Evolutionary conservation across 768 basidiomycete species (phyloP).

Genomic region (Udeniomyces megalosporus): DNA sequence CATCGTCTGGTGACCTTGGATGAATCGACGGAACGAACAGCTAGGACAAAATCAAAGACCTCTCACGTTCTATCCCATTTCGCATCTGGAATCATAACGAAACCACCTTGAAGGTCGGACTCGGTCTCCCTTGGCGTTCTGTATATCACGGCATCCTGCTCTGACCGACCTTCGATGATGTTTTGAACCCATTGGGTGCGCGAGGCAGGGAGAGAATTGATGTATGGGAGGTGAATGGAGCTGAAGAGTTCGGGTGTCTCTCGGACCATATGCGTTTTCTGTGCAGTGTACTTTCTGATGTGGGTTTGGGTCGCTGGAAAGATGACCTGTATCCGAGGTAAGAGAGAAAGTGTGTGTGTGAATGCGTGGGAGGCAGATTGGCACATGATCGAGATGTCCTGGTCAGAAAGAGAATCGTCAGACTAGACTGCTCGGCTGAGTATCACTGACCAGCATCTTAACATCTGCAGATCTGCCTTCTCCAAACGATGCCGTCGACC

Average conservation of each 20-base stretch:
- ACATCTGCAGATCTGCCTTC: constrained; percentile 41
- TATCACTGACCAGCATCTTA: constrained; percentile 42
- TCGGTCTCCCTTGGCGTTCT: background rate
- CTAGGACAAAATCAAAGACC: background rate
- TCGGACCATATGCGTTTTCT: constrained; percentile 56
- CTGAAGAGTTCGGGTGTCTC: constrained; percentile 60
- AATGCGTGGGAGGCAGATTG: too few species aligned
- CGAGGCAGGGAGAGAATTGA: constrained; percentile 50
- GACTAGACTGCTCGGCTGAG: too few species aligned
- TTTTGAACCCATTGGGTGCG: constrained; percentile 77
- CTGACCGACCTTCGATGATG: constrained; percentile 40
- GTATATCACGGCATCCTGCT: constrained; percentile 5
- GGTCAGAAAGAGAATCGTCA: too few species aligned
- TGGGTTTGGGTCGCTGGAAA: constrained; percentile 81
- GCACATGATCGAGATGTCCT: too few species aligned
- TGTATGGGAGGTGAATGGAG: constrained; percentile 38
- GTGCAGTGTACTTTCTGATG: constrained; percentile 69
- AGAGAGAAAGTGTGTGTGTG: too few species aligned
- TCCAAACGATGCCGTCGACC: constrained; percentile 57
- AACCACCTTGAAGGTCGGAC: constrained; percentile 30
- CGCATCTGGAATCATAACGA: constrained; percentile 77
- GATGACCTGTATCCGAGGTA: too few species aligned
- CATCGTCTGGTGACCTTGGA: too few species aligned
- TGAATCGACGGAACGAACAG: background rate
- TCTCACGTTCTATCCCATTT: background rate